phyloP scores from a whole-genome alignment of 2,329 filamentous ascomycete genomes.

The Fusarium tuaranense region DNA sequence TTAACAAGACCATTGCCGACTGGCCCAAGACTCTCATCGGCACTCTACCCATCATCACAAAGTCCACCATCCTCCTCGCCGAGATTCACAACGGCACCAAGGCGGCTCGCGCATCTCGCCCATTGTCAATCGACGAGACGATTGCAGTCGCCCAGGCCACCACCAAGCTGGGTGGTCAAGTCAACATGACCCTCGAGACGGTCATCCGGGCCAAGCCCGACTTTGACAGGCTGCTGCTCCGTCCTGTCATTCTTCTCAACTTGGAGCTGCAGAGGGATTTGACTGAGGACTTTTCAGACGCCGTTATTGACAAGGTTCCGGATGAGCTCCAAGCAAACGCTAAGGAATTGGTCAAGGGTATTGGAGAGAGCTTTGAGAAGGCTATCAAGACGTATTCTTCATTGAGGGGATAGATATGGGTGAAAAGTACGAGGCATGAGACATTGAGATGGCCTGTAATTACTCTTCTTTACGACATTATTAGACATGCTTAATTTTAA shows the following conservation, averaged over 20 bases:
- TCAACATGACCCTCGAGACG: conserved; percentile 53
- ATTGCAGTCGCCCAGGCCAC: conserved; percentile 54
- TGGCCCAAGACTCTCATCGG: conserved; percentile 55
- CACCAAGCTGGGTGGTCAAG: conserved; percentile 48
- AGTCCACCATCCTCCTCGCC: conserved; percentile 53
- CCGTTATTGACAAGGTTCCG: conserved; percentile 56
- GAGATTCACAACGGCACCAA: conserved; percentile 54
- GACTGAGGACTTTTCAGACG: conserved; percentile 52
- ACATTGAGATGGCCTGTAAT: conserved; percentile 6
- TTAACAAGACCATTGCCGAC: conserved; percentile 49
- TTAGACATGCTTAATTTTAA: conserved; percentile 34
- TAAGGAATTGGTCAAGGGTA: conserved; percentile 50
- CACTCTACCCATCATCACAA: conserved; percentile 54
- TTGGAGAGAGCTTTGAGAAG: conserved; percentile 53
- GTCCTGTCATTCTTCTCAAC: conserved; percentile 56
- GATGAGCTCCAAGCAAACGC: conserved; percentile 48
- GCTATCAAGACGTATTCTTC: conserved; percentile 51
- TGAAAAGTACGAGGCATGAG: conserved; percentile 22
- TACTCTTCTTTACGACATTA: conserved; percentile 28
- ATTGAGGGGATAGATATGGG: conserved; percentile 17
- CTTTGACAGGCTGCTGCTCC: conserved; percentile 57
- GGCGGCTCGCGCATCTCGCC: conserved; percentile 51
- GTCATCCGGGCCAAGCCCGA: conserved; percentile 55
- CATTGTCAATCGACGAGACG: conserved; percentile 53
- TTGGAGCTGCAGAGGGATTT: conserved; percentile 55